Conservation (phyloP, 1,284 basidiomycete species). For the Cystobasidiaceae sp. region DNA sequence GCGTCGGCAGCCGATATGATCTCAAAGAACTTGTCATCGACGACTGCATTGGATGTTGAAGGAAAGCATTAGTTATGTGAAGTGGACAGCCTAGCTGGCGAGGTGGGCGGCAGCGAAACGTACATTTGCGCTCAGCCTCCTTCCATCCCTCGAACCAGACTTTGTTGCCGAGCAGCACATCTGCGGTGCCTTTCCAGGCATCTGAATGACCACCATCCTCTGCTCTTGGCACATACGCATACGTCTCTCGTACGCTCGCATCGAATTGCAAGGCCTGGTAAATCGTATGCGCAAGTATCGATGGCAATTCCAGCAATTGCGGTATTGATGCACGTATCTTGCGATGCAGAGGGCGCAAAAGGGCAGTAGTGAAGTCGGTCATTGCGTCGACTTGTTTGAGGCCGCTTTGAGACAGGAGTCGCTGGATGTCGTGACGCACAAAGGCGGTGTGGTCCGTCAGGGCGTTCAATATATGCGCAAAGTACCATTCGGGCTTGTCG, state of each 20-base stretch:
- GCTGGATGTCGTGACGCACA: slow-evolving; percentile 69
- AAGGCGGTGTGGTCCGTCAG: slow-evolving; percentile 74
- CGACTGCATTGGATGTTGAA: no score
- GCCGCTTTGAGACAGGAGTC: slow-evolving; percentile 60
- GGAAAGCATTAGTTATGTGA: no score
- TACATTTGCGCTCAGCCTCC: slow-evolving; percentile 76
- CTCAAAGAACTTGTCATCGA: slow-evolving; percentile 71
- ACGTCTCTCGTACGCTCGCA: slow-evolving; percentile 64
- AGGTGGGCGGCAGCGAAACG: no score
- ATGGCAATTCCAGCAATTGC: slow-evolving; percentile 66
- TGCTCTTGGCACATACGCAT: slow-evolving; percentile 42
- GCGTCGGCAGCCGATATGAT: slow-evolving; percentile 75
- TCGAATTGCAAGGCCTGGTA: slow-evolving; percentile 89
- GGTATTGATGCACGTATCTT: slow-evolving; percentile 73
- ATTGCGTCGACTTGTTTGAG: slow-evolving; percentile 65
- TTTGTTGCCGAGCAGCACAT: slow-evolving; percentile 70
- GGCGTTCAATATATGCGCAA: slow-evolving; percentile 80
- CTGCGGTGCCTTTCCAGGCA: slow-evolving; percentile 69
- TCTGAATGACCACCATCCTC: slow-evolving; percentile 39
- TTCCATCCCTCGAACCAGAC: slow-evolving; percentile 91
- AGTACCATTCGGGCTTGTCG: slow-evolving; percentile 98
- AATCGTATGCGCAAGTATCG: slow-evolving; percentile 87
- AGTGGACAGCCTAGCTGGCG: no score
- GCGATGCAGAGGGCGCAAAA: slow-evolving; percentile 35
- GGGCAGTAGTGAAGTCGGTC: slow-evolving; percentile 55